Conservation (phyloP, 2,329 filamentous ascomycete genomes). For the Ophiostoma angusticollis region DNA sequence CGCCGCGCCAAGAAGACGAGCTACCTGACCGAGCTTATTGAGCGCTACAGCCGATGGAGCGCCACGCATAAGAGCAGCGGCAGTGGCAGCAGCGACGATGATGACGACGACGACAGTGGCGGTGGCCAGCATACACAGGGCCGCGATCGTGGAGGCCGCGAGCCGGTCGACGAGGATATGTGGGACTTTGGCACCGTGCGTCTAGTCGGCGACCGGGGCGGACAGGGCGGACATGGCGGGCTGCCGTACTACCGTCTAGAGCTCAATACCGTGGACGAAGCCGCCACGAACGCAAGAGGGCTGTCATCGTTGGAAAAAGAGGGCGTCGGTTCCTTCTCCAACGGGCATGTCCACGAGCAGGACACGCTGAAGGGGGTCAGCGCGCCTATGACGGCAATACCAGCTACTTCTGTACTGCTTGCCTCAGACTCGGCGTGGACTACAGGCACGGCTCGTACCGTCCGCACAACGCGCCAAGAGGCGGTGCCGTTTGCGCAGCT, state of each 20-base stretch:
- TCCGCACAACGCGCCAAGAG: too few species aligned
- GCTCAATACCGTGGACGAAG: conserved; percentile 63
- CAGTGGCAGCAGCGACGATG: conserved; percentile 50
- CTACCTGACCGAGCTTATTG: conserved; percentile 93
- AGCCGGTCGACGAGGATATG: conserved; percentile 62
- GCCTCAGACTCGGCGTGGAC: too few species aligned
- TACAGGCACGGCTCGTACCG: conserved; percentile 32
- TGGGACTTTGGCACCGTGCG: conserved; percentile 98
- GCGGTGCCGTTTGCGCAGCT: too few species aligned
- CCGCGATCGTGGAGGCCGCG: conserved; percentile 33
- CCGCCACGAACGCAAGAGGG: conserved; percentile 69
- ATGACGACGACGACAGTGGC: conserved; percentile 42
- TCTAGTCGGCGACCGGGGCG: conserved; percentile 56
- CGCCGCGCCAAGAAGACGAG: conserved; percentile 85
- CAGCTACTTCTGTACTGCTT: too few species aligned
- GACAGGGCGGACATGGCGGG: conserved; percentile 21
- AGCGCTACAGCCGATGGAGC: conserved; percentile 77
- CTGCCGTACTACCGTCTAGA: conserved; percentile 36
- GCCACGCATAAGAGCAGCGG: conserved; percentile 50
- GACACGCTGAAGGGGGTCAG: conserved; percentile 50
- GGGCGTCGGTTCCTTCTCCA: too few species aligned
- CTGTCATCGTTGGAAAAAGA: too few species aligned
- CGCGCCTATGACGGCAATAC: too few species aligned
- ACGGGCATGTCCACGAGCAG: conserved; percentile 22
- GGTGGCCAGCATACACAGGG: conserved; percentile 15